Percentiles rank a stretch among this genome's conserved stretches.
Conservation (phyloP, 2,329 filamentous ascomycete species). For the Whalleya microplaca region DNA sequence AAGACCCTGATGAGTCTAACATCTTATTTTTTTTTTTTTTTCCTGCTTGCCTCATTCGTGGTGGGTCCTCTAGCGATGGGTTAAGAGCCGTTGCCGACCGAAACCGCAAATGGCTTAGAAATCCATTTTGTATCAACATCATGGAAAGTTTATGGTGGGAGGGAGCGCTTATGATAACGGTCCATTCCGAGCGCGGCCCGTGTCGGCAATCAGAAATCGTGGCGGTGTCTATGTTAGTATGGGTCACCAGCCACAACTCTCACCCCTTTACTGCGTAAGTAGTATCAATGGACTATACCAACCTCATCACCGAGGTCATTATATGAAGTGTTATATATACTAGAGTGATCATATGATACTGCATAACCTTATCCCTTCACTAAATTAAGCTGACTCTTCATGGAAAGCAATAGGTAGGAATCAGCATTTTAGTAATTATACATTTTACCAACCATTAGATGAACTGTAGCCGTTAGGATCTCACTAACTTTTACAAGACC, state of each 20-base stretch:
- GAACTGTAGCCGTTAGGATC: no score
- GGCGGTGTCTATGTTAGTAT: background rate
- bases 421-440: no score
- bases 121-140: constrained; percentile 31
- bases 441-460: no score
- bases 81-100: constrained; percentile 29
- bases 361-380: no score
- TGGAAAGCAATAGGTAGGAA: no score
- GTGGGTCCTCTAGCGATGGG: constrained; percentile 19
- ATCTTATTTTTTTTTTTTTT: constrained; percentile 8
- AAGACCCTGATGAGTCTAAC: background rate
- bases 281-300: background rate
- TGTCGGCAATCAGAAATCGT: constrained; percentile 25
- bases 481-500: no score
- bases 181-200: constrained; percentile 24
- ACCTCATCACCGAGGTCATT: no score
- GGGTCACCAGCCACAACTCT: background rate
- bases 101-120: constrained; percentile 38
- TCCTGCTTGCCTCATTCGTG: constrained; percentile 13
- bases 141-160: constrained; percentile 6
- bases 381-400: no score
- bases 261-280: background rate
- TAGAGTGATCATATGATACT: no score
- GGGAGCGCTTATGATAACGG: constrained; percentile 1
- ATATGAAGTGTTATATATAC: no score